Percentiles rank a stretch among this genome's conserved stretches.
Conservation (phyloP, 768 basidiomycete species). For the Tricholoma flavovirens region DNA sequence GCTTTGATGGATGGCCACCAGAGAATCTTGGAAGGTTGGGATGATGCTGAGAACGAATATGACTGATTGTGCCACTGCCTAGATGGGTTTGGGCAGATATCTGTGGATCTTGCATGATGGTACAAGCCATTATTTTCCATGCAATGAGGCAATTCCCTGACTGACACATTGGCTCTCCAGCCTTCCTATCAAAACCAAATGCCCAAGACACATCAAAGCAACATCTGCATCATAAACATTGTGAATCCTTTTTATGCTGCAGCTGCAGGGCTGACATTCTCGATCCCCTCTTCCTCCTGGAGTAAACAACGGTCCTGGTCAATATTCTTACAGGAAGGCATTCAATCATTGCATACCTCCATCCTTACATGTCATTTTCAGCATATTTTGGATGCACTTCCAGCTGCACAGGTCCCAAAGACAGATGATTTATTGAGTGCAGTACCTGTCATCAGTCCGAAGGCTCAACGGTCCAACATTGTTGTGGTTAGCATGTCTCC, state of each 20-base stretch:
- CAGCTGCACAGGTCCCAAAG: constrained; percentile 50
- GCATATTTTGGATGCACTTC: constrained; percentile 77
- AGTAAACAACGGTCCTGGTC: constrained; percentile 18
- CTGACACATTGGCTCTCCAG: constrained; percentile 47
- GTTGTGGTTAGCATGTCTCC: constrained; percentile 70
- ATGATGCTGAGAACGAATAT: too few relatives aligned
- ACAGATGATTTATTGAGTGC: constrained; percentile 29
- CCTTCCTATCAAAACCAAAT: constrained; percentile 19
- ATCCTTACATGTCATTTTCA: constrained; percentile 77
- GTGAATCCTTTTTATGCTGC: constrained; percentile 91
- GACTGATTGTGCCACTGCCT: too few relatives aligned
- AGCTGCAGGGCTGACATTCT: constrained; percentile 43
- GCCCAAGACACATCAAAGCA: constrained; percentile 31
- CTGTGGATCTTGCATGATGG: too few relatives aligned
- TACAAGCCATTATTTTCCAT: constrained; percentile 71
- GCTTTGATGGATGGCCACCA: too few relatives aligned
- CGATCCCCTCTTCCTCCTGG: constrained; percentile 20
- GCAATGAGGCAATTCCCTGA: constrained; percentile 86
- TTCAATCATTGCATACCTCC: constrained; percentile 54
- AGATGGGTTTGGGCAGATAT: too few relatives aligned
- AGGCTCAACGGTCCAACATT: constrained; percentile 63
- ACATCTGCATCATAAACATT: constrained; percentile 83
- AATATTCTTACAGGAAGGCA: constrained; percentile 55
- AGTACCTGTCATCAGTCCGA: constrained; percentile 32
- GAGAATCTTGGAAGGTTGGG: too few relatives aligned